Conservation (phyloP, 305 asterid genomes). For the Caryopteris hybrid region DNA sequence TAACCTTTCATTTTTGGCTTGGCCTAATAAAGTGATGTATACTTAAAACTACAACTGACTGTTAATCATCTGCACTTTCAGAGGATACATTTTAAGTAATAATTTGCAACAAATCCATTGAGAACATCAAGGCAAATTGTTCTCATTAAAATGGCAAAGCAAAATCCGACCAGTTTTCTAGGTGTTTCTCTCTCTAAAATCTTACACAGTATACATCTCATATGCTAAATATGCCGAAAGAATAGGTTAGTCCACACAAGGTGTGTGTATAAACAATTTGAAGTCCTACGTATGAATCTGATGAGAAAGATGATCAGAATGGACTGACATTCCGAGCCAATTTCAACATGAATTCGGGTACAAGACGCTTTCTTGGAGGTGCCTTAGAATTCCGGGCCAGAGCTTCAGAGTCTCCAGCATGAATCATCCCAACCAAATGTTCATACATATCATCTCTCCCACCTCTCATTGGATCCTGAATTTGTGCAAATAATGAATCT, state of each 20-base stretch:
- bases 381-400: conserved; percentile 54
- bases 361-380: conserved; percentile 70
- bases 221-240: not conserved
- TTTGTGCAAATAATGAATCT: conserved; percentile 15
- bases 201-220: not conserved
- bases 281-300: not conserved
- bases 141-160: not conserved
- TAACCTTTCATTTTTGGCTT: conserved; percentile 16
- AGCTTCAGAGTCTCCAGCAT: conserved; percentile 76
- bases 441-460: conserved; percentile 76
- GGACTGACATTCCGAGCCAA: conserved; percentile 79
- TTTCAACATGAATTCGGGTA: conserved; percentile 85
- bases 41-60: not conserved
- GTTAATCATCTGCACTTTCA: not conserved
- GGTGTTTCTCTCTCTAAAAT: not conserved
- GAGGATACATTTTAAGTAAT: not conserved
- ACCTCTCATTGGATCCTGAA: conserved; percentile 98
- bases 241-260: conserved; percentile 12
- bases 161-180: not conserved
- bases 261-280: not conserved
- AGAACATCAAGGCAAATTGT: not conserved
- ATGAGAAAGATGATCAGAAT: conserved; percentile 30
- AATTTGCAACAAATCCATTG: not conserved
- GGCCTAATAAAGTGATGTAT: conserved; percentile 20
- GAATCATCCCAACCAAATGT: conserved; percentile 65